phyloP scores from a whole-genome alignment of 2,329 filamentous ascomycete species.

The Tolypocladium ovalisporum region DNA sequence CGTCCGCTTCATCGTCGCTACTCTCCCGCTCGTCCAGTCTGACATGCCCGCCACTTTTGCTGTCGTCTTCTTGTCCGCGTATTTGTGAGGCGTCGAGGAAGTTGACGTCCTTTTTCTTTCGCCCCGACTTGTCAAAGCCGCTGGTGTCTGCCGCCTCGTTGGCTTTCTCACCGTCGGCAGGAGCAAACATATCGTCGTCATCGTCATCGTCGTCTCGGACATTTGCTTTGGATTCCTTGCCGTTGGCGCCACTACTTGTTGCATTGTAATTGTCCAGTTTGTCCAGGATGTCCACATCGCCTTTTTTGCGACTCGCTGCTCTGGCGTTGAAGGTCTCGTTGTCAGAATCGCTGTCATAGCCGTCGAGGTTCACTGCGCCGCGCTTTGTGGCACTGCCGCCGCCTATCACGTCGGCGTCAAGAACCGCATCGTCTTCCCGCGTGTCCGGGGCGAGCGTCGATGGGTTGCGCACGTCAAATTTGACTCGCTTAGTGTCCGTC shows the following conservation, averaged over 20 bases:
- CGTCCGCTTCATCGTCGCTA: slow-evolving; percentile 56
- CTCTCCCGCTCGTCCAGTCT: slow-evolving; percentile 45
- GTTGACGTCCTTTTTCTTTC: slow-evolving; percentile 51
- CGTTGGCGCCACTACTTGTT: slow-evolving; percentile 27
- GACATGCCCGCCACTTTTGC: slow-evolving; percentile 64
- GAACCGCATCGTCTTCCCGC: slow-evolving; percentile 56
- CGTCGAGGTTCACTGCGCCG: slow-evolving; percentile 90
- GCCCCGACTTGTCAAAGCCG: slow-evolving; percentile 29
- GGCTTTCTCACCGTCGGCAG: slow-evolving; percentile 46
- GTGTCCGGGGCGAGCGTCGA: slow-evolving; percentile 81
- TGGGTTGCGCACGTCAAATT: slow-evolving; percentile 87
- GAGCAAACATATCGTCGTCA: slow-evolving; percentile 80
- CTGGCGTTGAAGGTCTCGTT: slow-evolving; percentile 80
- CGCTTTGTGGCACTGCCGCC: slow-evolving; percentile 70
- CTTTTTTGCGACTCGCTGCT: slow-evolving; percentile 47
- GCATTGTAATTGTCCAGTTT: slow-evolving; percentile 44
- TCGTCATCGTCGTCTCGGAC: slow-evolving; percentile 42
- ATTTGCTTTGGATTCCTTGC: slow-evolving; percentile 16
- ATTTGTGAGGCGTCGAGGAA: slow-evolving; percentile 55
- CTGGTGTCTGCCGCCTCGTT: slow-evolving; percentile 21
- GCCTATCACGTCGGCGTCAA: slow-evolving; percentile 90
- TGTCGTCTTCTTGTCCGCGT: slow-evolving; percentile 65
- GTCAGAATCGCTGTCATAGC: slow-evolving; percentile 89
- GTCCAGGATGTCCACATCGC: slow-evolving; percentile 38
- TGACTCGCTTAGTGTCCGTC: slow-evolving; percentile 43